Base-by-base conservation (phyloP, 495 filamentous ascomycete genomes). In the Acidiella bohemica region DNA sequence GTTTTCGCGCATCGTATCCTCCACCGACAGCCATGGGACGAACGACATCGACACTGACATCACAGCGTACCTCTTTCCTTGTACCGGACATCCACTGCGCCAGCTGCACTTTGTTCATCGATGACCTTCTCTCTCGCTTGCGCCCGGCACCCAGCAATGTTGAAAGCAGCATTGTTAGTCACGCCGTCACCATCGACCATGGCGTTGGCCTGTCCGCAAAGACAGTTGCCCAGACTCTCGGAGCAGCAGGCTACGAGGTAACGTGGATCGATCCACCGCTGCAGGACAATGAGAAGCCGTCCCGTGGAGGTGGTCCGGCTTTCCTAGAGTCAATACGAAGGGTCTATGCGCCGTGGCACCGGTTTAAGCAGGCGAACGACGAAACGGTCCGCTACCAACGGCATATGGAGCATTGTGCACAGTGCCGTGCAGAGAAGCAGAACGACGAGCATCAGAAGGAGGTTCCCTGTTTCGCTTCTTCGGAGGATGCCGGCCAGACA, bases 51-150 rank as follows among this genome's bases (percentile, higher is more conserved):
- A n/a, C n/a, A n/a, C n/a, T n/a, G n/a, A n/a, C n/a, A n/a, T n/a
- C n/a, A 47, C 25, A 18, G 5, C 41, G 34, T 1, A 59, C 55
- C 4, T 51, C 50, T 11, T 44, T 59, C 14, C 51, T 59, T 36
- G 55, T 59, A 44, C 49, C 60, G 35, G 76, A 77, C 59, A 60
- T 77, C 11, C 75, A 79, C 51, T 79, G 74, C 60, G 14, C 32
- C 18, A 34, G 14, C 18, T 17, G 18, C 20, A 21, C 18, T 17
- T 17, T 18, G 5, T 34, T 61, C 51, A 73, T 76, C 53, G 62
- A 68, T 46, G 44, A 56, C 35, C 59, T 53, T 46, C 44, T 73
- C 22, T 54, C 46, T n/a, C 41, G 59, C 5, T 59, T 60, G 13
- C 45, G 55, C 17, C 59, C 53, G n/a, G 40, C 42, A 24, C 51